Base-by-base conservation (phyloP, 169 alveolate species). In the Plasmodium knowlesi region DNA sequence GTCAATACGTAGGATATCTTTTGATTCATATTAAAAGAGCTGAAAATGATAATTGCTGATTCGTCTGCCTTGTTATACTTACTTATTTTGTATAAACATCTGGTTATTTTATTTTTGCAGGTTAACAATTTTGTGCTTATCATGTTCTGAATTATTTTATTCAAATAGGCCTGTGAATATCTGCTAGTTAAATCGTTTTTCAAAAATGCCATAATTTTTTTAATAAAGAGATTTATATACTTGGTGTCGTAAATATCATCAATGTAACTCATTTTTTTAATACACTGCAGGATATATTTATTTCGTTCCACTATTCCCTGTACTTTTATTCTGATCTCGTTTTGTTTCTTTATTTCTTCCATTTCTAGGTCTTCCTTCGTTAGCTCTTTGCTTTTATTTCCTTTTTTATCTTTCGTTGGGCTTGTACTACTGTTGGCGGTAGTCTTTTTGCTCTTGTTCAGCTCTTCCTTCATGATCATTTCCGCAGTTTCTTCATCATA, bases 401-500 rank as follows among this genome's bases (percentile, higher is more conserved):
- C 39, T 16, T 91, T 91, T 28, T 82, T 91, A 70, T 91, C 92
- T 14, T 91, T 80, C 25, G 71, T 10, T 30, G 30, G 16, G 74
- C 54, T 82, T 50, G 46, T 82, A 70, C 43, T 37, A 32, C 22
- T 25, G 30, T 71, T 79, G 8, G 50, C 34, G 37, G 22, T 37
- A 5, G 79, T 22, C 19, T 72, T 46, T 50, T 70, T 91, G 25
- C 41, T 86, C 81, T 70, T 91, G 57, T 91, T 80, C 19, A 91
- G 43, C 50, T 82, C 85, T 70, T 91, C 95, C 83, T 67, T 74
- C 92, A 82, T 80, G 37, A 91, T 91, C 57, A 91, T 70, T 71
- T 91, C 95, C 14, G 95, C 95, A 28, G 95, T 91, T 12, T 91
- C 92, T 41, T 91, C 95, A 70, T 72, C 95, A 91, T 91, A 91